Conservation (phyloP, 2,329 filamentous ascomycete species). For the Xylariaceae sp. region DNA sequence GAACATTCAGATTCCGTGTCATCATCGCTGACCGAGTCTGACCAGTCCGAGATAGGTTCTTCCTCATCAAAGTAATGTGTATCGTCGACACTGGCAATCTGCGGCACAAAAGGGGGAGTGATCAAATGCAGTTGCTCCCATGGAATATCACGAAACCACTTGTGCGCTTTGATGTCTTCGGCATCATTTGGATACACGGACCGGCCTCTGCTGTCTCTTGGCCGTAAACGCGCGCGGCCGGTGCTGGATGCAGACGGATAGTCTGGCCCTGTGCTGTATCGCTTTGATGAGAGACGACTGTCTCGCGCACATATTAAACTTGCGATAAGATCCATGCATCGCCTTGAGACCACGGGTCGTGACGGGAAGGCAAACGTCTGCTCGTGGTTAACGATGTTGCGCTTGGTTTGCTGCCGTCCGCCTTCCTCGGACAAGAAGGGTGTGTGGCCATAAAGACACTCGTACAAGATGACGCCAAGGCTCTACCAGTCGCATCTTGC, state of each 20-base stretch:
- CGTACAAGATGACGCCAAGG: constrained; percentile 87
- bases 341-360: constrained; percentile 58
- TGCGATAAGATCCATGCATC: constrained; percentile 72
- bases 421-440: constrained; percentile 78
- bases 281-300: constrained; percentile 66
- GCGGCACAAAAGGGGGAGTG: constrained; percentile 73
- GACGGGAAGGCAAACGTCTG: constrained; percentile 66
- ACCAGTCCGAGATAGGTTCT: constrained; percentile 62
- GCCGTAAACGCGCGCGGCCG: constrained; percentile 21
- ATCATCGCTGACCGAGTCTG: constrained; percentile 37
- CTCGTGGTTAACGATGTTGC: constrained; percentile 73
- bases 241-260: constrained; percentile 27
- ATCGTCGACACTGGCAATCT: constrained; percentile 62
- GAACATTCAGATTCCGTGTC: constrained; percentile 30
- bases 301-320: constrained; percentile 70
- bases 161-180: constrained; percentile 81
- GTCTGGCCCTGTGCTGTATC: constrained; percentile 54
- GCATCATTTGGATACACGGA: constrained; percentile 81
- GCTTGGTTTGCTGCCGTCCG: constrained; percentile 71
- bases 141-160: constrained; percentile 73
- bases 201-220: constrained; percentile 37
- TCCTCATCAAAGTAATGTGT: constrained; percentile 90
- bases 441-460: constrained; percentile 88
- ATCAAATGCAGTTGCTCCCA: constrained; percentile 72
- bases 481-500: constrained; percentile 97